Percentiles rank a stretch among this genome's conserved stretches.
phyloP scores from a whole-genome alignment of 345 rosid species.

The Cardiospermum halicacabum region DNA sequence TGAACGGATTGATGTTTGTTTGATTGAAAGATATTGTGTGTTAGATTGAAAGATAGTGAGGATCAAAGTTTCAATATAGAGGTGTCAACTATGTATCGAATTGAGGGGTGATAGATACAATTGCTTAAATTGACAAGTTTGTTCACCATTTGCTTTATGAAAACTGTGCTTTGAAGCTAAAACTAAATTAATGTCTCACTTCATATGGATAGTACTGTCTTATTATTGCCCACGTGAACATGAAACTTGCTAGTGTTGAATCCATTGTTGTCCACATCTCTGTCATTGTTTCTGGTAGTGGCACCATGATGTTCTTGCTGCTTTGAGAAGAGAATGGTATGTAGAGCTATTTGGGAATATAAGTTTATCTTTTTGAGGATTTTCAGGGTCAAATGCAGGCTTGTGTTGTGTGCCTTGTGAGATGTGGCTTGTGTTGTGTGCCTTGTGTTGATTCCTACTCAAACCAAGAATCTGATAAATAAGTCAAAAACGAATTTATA shows the following conservation, averaged over 20 bases:
- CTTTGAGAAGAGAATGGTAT: background rate
- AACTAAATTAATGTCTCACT: slow-evolving; percentile 33
- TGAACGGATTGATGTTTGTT: no score
- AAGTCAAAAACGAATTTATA: background rate
- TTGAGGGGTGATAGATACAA: no score
- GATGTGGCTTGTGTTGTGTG: no score
- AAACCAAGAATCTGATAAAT: background rate
- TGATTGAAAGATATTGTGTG: no score
- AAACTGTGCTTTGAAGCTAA: no score
- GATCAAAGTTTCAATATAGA: no score
- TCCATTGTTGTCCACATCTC: slow-evolving; percentile 60
- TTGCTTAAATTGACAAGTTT: no score
- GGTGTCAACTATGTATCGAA: no score
- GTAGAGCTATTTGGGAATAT: background rate
- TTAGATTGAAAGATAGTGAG: no score
- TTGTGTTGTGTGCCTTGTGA: no score
- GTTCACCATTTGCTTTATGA: no score
- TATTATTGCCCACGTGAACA: slow-evolving; percentile 54
- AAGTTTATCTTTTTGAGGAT: background rate
- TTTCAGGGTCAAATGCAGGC: background rate
- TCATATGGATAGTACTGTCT: slow-evolving; percentile 53
- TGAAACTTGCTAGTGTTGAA: slow-evolving; percentile 50
- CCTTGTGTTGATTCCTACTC: background rate
- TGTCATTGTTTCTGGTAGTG: slow-evolving; percentile 29
- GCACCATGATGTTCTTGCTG: slow-evolving; percentile 21